phyloP scores from a whole-genome alignment of 495 filamentous ascomycete genomes.

The Hypomontagnella submonticulosa region DNA sequence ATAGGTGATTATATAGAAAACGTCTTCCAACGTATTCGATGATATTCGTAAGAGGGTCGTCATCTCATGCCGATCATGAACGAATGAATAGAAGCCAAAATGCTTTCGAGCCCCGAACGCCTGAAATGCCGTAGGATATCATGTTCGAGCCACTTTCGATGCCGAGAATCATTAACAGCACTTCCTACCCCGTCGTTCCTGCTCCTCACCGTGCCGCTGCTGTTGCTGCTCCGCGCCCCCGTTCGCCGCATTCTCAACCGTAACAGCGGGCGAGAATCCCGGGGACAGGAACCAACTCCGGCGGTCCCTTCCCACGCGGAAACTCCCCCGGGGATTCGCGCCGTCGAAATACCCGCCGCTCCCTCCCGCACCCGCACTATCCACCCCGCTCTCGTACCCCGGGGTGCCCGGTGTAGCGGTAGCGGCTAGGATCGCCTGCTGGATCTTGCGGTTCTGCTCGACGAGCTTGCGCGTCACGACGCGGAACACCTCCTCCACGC shows the following conservation, averaged over 20 bases:
- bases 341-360: conserved; percentile 57
- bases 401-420: conserved; percentile 55
- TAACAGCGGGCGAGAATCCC: conserved; percentile 63
- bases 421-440: conserved; percentile 62
- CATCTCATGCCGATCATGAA: neutral
- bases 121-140: neutral
- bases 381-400: conserved; percentile 39
- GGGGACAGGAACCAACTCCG: conserved; percentile 69
- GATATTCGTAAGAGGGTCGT: neutral
- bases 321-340: conserved; percentile 62
- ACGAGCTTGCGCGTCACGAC: conserved; percentile 95
- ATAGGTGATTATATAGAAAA: neutral
- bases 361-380: neutral
- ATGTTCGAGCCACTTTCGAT: neutral
- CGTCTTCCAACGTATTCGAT: neutral
- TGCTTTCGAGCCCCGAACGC: neutral
- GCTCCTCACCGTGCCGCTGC: conserved; percentile 45
- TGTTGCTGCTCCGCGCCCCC: conserved; percentile 48
- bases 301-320: conserved; percentile 70
- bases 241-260: conserved; percentile 52
- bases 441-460: conserved; percentile 82
- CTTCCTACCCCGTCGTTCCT: conserved; percentile 50
- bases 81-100: neutral
- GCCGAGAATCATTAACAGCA: conserved; percentile 57
- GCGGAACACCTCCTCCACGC: conserved; percentile 95